Base-by-base conservation (phyloP, 768 basidiomycete genomes). In the Auricularia sp. region DNA sequence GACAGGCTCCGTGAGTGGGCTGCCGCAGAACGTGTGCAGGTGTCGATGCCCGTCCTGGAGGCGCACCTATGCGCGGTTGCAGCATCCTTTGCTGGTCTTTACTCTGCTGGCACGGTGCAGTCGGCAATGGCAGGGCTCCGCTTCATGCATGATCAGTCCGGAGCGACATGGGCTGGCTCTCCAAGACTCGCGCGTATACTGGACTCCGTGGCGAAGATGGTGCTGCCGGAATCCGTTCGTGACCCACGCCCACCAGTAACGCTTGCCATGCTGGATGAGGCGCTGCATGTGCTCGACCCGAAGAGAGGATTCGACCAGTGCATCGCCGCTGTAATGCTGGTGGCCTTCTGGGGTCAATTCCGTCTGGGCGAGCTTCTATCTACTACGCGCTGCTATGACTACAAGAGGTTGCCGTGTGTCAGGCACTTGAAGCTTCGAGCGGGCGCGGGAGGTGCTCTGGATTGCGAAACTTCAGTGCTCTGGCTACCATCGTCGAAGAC, bases 171-270 rank as follows among this genome's bases (percentile, higher is more conserved):
- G 47, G 11, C 18, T 8, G 47, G 47, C 47, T 51, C 47, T 18
- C 11, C 47, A 18, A 8, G 47, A 10, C 47, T 51, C 6, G 11
- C 6, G 6, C 47, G 47, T 21, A 51, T 51, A 8, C 47, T 51
- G 6, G 21, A 51, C 6, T 10, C 47, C 6, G 47, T 51, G 11
- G 47, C 11, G 6, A 29, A 29, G 47, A 21, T 16, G 16, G 11
- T 16, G 47, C 47, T 11, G 14, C 21, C 11, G 5, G 14, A 6
- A 51, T 29, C 29, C 29, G 29, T 29, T 29, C 29, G 29, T 29
- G 29, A 16, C 10, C 21, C 47, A 16, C 6, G 6, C 10, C 77
- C 77, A 1, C 78, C 76, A 2, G 69, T 78, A n/a, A 76, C 77
- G 8, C 13, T 39, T 8, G 39, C 39, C 39, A 39, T 39, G 39